Conservation (phyloP, 2,329 filamentous ascomycete species). For the Calonectria fujianensis region DNA sequence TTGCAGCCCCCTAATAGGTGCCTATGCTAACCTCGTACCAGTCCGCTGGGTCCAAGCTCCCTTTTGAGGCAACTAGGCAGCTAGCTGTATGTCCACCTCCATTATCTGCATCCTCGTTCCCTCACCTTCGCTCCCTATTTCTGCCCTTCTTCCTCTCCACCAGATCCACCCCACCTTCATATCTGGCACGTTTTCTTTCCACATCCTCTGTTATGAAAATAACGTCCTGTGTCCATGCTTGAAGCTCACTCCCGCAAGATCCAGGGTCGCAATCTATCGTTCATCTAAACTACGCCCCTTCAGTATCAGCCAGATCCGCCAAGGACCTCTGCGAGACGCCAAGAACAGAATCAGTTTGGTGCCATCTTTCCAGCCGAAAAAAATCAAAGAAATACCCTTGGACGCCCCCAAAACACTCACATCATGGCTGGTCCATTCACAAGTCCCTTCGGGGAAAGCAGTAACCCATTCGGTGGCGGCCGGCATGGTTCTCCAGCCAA, state of each 20-base stretch:
- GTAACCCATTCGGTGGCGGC: conserved; percentile 57
- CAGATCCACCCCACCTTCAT: conserved; percentile 14
- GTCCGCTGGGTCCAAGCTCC: conserved; percentile 38
- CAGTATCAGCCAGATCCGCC: neutral
- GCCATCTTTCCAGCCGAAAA: neutral
- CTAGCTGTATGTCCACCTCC: conserved; percentile 47
- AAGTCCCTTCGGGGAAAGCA: conserved; percentile 79
- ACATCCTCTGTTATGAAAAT: neutral
- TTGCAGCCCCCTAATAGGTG: conserved; percentile 36
- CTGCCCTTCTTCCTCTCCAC: conserved; percentile 24
- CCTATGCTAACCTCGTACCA: conserved; percentile 45
- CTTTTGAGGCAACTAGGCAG: conserved; percentile 42
- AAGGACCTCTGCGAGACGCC: neutral
- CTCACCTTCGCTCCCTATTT: conserved; percentile 26
- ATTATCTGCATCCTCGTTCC: conserved; percentile 34
- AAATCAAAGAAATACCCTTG: neutral
- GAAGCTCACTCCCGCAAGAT: conserved; percentile 77
- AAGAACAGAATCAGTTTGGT: conserved; percentile 62
- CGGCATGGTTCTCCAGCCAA: conserved; percentile 51
- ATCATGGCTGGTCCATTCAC: conserved; percentile 87
- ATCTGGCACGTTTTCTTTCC: neutral
- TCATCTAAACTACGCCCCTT: neutral
- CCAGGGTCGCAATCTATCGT: conserved; percentile 61
- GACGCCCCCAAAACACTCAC: conserved; percentile 44
- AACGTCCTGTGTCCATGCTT: conserved; percentile 66